Conservation (phyloP, 2,329 filamentous ascomycete species). For the Aspergillus pseudoviridinutans region DNA sequence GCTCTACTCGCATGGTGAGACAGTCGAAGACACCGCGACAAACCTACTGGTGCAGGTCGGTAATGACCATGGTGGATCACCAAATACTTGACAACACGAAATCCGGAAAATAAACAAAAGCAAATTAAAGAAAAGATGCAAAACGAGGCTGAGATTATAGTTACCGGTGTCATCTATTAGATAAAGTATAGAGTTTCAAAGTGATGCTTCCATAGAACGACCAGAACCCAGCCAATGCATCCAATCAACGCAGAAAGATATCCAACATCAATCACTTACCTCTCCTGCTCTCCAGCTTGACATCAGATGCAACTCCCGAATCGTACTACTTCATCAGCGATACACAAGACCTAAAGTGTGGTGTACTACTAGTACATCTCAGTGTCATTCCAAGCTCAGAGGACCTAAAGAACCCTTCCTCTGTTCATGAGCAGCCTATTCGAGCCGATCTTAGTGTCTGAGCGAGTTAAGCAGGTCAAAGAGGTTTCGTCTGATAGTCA, state of each 20-base stretch:
- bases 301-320: background rate
- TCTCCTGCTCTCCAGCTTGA: background rate
- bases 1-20: conserved; percentile 1
- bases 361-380: background rate
- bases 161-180: background rate
- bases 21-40: background rate
- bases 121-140: background rate
- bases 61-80: background rate
- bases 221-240: conserved; percentile 8
- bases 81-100: background rate
- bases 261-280: conserved; percentile 1
- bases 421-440: background rate
- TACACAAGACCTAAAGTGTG: background rate
- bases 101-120: background rate
- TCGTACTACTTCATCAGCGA: background rate
- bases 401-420: background rate
- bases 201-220: conserved; percentile 19
- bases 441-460: background rate
- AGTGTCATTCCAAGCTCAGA: background rate
- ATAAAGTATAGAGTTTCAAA: conserved; percentile 14
- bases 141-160: background rate
- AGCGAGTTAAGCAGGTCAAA: too few relatives aligned
- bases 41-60: background rate
- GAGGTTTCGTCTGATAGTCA: background rate
- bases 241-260: conserved; percentile 13